Percentiles rank a stretch among this genome's conserved stretches.
These are phyloP conservation scores for Parietaria judaica DNA, from an alignment of 306 rosid species.

Conservation along the genomic window DNA sequence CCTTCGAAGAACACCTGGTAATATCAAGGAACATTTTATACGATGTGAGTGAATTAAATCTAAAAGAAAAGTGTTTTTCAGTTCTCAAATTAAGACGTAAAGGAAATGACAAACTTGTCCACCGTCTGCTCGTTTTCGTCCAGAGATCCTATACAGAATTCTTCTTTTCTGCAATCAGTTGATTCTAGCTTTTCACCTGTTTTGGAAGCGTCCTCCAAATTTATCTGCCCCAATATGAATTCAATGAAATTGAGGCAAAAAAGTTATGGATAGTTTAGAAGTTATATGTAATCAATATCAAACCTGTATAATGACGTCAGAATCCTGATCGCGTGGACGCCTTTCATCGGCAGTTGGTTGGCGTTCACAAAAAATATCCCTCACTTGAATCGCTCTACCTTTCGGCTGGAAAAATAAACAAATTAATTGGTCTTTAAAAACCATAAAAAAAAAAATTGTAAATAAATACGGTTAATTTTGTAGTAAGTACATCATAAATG, in stretches of 20 bases:
- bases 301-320: constrained; percentile 74
- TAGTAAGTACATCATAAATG: background rate
- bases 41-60: background rate
- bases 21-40: constrained; percentile 5
- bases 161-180: constrained; percentile 21
- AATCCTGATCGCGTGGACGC: constrained; percentile 43
- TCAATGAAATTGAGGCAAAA: constrained; percentile 15
- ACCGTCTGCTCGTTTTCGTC: constrained; percentile 28
- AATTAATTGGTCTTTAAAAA: constrained; percentile 10
- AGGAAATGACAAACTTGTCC: constrained; percentile 16
- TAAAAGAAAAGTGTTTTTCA: background rate
- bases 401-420: constrained; percentile 45
- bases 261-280: constrained; percentile 13
- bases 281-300: constrained; percentile 14
- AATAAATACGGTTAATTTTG: background rate
- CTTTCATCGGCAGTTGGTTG: constrained; percentile 47
- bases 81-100: background rate
- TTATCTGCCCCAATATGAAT: constrained; percentile 44
- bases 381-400: constrained; percentile 66
- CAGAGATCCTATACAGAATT: constrained; percentile 25
- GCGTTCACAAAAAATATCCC: constrained; percentile 48
- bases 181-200: constrained; percentile 21
- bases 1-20: constrained; percentile 23
- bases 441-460: background rate
- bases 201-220: constrained; percentile 29